Evolutionary conservation across 306 rosid genomes (phyloP).

Genomic region (Lupinus albus): DNA sequence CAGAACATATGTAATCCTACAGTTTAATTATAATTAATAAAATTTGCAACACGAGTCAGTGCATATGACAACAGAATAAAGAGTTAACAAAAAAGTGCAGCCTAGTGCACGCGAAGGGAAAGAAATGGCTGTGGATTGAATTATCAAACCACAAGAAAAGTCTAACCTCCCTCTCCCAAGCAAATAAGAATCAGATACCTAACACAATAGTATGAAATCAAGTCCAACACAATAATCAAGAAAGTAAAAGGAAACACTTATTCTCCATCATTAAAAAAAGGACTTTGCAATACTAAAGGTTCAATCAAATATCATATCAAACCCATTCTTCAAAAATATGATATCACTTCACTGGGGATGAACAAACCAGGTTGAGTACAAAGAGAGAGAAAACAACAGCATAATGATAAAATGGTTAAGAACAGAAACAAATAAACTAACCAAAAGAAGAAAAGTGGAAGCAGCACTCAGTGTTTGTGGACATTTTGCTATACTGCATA

Average conservation of each 20-base stretch:
- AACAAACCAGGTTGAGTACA: not conserved
- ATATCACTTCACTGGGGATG: not conserved
- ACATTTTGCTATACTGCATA: slow-evolving; percentile 18
- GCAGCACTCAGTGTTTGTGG: slow-evolving; percentile 37
- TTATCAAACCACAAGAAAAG: slow-evolving; percentile 21
- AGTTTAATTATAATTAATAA: not conserved
- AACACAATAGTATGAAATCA: slow-evolving; percentile 20
- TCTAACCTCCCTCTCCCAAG: slow-evolving; percentile 27
- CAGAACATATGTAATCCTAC: slow-evolving; percentile 5
- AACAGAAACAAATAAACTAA: slow-evolving; percentile 31
- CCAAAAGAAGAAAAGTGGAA: slow-evolving; percentile 20
- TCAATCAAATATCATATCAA: slow-evolving; percentile 3
- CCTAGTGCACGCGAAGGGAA: too few species aligned
- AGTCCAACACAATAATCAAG: slow-evolving; percentile 1
- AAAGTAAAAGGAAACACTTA: not conserved
- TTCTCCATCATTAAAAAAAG: slow-evolving; percentile 35
- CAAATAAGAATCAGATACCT: slow-evolving; percentile 40
- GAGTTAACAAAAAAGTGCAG: not conserved
- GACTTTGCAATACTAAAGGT: not conserved
- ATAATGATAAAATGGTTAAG: not conserved
- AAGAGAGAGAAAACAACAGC: not conserved
- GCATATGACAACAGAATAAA: not conserved
- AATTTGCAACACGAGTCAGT: not conserved
- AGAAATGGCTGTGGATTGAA: slow-evolving; percentile 1
- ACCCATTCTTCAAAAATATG: slow-evolving; percentile 30